Evolutionary conservation across 371 early-diverging fungal genomes (phyloP).

Genomic region (Mucor racemosus): DNA sequence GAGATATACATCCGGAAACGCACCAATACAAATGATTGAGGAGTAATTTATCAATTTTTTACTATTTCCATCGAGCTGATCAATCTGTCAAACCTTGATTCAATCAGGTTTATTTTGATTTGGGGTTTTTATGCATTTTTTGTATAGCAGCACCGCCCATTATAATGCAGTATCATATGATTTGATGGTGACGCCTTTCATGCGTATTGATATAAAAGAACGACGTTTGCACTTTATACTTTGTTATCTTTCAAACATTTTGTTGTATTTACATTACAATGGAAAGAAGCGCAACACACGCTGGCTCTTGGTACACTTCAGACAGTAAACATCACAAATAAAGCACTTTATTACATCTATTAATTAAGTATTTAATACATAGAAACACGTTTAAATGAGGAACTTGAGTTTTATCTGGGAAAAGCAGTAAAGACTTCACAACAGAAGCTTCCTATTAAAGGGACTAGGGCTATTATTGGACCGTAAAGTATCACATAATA

Average conservation of each 20-base stretch:
- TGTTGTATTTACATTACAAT: no score
- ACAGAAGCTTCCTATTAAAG: conserved; percentile 48
- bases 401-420: conserved; percentile 60
- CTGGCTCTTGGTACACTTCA: conserved; percentile 82
- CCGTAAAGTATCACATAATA: no score
- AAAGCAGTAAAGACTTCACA: conserved; percentile 39
- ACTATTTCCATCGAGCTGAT: no score
- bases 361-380: neutral
- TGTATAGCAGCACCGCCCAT: neutral
- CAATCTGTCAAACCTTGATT: no score
- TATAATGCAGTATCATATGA: conserved; percentile 2
- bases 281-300: conserved; percentile 65
- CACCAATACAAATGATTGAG: no score
- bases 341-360: neutral
- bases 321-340: conserved; percentile 38
- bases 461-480: conserved; percentile 79
- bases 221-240: no score
- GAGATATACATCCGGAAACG: no score
- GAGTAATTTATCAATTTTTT: no score
- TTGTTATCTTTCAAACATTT: neutral
- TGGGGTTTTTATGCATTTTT: no score
- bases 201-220: neutral
- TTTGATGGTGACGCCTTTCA: conserved; percentile 1
- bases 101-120: no score
- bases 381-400: conserved; percentile 37